Conservation (phyloP, 1,284 basidiomycete species). For the Ganoderma multipileum region DNA sequence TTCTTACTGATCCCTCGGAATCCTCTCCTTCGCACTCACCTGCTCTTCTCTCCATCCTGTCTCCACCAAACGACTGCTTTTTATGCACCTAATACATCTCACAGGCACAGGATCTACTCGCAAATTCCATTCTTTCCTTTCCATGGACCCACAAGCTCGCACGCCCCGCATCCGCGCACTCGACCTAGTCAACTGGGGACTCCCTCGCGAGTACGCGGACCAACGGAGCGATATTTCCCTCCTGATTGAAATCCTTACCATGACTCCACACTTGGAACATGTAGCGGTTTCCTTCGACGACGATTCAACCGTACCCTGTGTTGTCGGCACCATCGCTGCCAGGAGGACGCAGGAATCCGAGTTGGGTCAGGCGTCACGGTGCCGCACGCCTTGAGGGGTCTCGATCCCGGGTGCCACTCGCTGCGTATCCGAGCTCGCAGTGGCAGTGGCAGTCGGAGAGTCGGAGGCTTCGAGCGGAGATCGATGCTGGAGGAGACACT, state of each 20-base stretch:
- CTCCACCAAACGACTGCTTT: neutral
- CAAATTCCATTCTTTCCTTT: neutral
- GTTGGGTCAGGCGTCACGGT: too few relatives aligned
- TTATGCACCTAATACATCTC: neutral
- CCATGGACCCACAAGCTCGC: neutral
- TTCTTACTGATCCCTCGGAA: neutral
- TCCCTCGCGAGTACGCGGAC: neutral
- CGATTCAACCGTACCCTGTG: too few relatives aligned
- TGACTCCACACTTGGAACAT: neutral
- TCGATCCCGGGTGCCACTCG: too few relatives aligned
- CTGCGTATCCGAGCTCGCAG: too few relatives aligned
- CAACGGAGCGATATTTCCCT: too few relatives aligned
- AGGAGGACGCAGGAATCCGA: too few relatives aligned
- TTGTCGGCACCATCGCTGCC: too few relatives aligned
- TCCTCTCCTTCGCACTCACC: neutral
- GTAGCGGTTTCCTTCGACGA: too few relatives aligned
- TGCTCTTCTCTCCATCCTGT: neutral
- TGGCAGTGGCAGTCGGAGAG: too few relatives aligned
- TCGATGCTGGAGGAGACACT: too few relatives aligned
- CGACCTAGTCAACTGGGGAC: neutral
- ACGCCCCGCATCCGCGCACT: neutral
- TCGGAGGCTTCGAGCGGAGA: too few relatives aligned
- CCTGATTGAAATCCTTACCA: neutral
- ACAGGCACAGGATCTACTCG: rapidly evolving
- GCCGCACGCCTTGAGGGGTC: too few relatives aligned